phyloP scores from a whole-genome alignment of 345 rosid species.

The Cardamine chenopodiifolia region DNA sequence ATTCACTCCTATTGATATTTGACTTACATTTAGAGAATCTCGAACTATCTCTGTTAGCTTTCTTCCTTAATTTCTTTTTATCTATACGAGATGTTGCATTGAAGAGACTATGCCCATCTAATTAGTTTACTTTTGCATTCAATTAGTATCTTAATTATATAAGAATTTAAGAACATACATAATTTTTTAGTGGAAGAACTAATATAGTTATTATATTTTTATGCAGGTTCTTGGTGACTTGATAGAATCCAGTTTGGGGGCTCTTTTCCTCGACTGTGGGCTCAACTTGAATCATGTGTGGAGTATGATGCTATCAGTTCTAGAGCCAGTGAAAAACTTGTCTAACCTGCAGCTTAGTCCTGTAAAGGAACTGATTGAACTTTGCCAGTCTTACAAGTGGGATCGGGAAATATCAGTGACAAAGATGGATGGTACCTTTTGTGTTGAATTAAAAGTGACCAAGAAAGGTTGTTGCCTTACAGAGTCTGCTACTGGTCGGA shows the following conservation, averaged over 20 bases:
- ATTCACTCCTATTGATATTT: slow-evolving; percentile 1
- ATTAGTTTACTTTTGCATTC: not conserved
- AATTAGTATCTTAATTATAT: not conserved
- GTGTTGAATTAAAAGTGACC: slow-evolving; percentile 55
- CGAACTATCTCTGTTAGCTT: not conserved
- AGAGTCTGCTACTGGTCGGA: slow-evolving; percentile 56
- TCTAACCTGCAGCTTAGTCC: slow-evolving; percentile 69
- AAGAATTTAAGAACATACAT: not conserved
- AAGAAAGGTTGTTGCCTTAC: slow-evolving; percentile 42
- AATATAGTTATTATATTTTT: slow-evolving; percentile 20
- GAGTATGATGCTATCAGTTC: slow-evolving; percentile 68
- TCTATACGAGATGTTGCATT: not conserved
- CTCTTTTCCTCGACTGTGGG: slow-evolving; percentile 81
- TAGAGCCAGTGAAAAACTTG: slow-evolving; percentile 63
- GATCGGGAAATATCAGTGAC: slow-evolving; percentile 32
- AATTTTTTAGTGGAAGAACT: slow-evolving; percentile 18
- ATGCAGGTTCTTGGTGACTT: slow-evolving; percentile 89
- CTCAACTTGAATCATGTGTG: slow-evolving; percentile 68
- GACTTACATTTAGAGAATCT: slow-evolving; percentile 7
- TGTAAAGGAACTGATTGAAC: slow-evolving; percentile 67
- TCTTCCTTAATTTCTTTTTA: not conserved
- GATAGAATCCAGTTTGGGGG: slow-evolving; percentile 85
- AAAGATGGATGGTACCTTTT: slow-evolving; percentile 50
- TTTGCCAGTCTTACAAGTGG: slow-evolving; percentile 70
- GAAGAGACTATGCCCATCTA: not conserved